Conservation (phyloP, 2,329 filamentous ascomycete species). For the Epichloe elymi region DNA sequence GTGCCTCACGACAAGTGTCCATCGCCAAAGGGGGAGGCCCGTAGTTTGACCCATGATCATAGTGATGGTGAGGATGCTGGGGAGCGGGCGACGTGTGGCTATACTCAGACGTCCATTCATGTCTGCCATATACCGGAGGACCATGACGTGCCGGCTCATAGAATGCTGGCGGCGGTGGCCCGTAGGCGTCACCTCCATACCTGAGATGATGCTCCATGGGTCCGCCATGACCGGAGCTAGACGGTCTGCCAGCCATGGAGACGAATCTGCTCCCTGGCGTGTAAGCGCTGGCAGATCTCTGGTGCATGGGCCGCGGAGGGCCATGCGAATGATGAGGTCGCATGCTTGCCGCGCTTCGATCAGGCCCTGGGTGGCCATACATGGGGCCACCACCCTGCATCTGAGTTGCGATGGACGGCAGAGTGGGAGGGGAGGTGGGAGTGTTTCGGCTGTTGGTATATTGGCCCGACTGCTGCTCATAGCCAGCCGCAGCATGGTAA, state of each 20-base stretch:
- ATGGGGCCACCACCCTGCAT: conserved; percentile 3
- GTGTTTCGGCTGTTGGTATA: conserved; percentile 1
- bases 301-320: conserved; percentile 10
- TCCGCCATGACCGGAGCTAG: conserved; percentile 9
- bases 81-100: neutral
- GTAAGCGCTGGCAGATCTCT: conserved; percentile 13
- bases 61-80: neutral
- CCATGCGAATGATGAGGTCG: neutral
- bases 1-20: neutral
- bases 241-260: conserved; percentile 7
- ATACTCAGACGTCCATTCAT: conserved; percentile 2
- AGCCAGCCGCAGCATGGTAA: neutral
- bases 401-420: conserved; percentile 15
- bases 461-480: neutral
- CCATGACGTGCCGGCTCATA: conserved; percentile 6
- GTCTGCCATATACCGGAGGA: neutral
- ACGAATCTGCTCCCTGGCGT: conserved; percentile 7
- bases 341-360: neutral
- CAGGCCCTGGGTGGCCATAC: neutral
- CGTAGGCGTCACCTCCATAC: conserved; percentile 1
- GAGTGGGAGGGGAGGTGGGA: conserved; percentile 7
- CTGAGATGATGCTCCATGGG: neutral
- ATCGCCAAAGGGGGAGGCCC: neutral
- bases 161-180: neutral
- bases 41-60: neutral